Evolutionary conservation across 129 eudicot species (phyloP), one percentile per base, ranked within the genome.

Genomic region (Scalesia atractyloides): DNA sequence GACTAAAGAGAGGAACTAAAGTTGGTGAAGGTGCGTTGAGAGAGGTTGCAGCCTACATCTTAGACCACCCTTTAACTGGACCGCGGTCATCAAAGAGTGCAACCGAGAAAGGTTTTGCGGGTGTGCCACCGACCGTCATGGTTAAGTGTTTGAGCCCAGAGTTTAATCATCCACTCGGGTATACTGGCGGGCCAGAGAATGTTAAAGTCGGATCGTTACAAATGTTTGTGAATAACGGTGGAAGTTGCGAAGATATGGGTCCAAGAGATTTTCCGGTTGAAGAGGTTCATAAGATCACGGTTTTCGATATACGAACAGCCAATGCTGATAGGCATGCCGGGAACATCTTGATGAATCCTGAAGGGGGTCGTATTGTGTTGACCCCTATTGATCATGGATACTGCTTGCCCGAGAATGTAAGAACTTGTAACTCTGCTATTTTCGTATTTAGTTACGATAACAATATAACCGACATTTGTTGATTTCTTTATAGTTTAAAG

Each of bases 271-370:
- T 84, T 82, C 89, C 89, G 0, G 86, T 87, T 36, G 84, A 80
- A 58, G 93, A 87, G 76, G 93, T 87, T 48, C 93, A 87, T 72
- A 87, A 87, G 85, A 87, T 87, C 24, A 77, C 80, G 14, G 89
- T 87, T 43, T 84, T 87, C 54, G 89, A 87, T 68, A 53, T 87
- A 43, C 68, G 93, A 74, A 87, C 87, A 3, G 93, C 93, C 19
- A 87, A 87, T 80, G 86, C 93, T 16, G 91, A 86, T 77, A 81
- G 91, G 70, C 93, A 87, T 74, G 82, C 87, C 7, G 93, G 93
- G 36, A 87, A 84, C n/a, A 84, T 87, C 41, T 75, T 87, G 69
- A 64, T 82, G 73, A 80, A 68, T 70, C 82, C 79, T 58, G 82
- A 81, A 33, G 79, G 61, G 58, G 93, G 80, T 51, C 77, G 62